Evolutionary conservation across 1,284 basidiomycete species (phyloP), one percentile per base, ranked within the genome.

Genomic region (Phlebopus sp.): DNA sequence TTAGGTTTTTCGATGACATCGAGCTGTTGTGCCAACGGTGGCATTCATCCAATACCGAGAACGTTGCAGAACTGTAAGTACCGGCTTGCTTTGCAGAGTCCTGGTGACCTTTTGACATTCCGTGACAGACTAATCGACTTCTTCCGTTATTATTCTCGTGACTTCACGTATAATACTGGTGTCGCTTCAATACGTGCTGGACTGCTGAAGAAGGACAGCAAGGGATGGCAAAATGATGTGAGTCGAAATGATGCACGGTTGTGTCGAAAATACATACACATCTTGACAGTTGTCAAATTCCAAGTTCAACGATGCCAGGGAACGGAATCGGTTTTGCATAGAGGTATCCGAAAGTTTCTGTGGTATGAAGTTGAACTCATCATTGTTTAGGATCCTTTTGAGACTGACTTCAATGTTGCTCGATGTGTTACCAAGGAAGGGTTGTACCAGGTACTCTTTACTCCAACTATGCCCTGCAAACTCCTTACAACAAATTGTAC

Each of bases 401-500:
- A 98, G 68, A 80, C 78, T 32, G 86, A 93, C 57, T 99, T 91
- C 74, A 99, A 99, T 59, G 96, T 99, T 37, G 88, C 93, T 3
- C 80, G 96, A 54, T 98, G 96, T 55, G 96, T 98, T 18, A 98
- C 96, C 19, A 90, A 87, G 64, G 96, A 99, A 63, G 96, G 96
- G 1, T 76, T 98, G 43, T 97, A 97, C 66, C 92, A 92, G 37
- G 92, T 93, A 52, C 30, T 46, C 42, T 9, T 35, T 37, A 15
- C 37, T 29, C 8, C 31, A 52, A 25, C 32, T 36, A 50, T 1
- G 27, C 42, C 42, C 10, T 36, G 34, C 39, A 49, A 11, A 51
- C 41, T 37, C 25, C 44, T 49, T 19, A 32, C 21, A 3, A 8
- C 19, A 11, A 29, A n/a, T 13, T 10, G 15, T n/a, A 32, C 46